Base-by-base conservation (phyloP, 2,329 filamentous ascomycete species). In the Aaosphaeria arxii region DNA sequence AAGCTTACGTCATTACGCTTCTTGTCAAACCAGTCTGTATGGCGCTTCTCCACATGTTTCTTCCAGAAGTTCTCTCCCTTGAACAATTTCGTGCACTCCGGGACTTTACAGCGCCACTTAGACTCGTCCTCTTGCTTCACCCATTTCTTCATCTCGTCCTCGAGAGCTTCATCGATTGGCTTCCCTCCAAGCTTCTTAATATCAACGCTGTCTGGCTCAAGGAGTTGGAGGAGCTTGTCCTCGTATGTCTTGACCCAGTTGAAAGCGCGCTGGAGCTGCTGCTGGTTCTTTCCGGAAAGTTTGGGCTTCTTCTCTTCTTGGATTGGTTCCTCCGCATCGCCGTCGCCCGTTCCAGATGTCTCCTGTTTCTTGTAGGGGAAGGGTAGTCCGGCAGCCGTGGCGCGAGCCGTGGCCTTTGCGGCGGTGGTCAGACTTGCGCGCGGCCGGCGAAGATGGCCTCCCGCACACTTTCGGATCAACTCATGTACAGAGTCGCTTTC, bases 221-320 rank as follows among this genome's bases (percentile, higher is more conserved):
- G 79, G 42, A 97, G 88, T 68, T 96, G 91, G 66, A 89, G 77
- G 44, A 99, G 81, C 74, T 99, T 99, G 65, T 99, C 94, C 67
- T 99, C 94, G 62, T 96, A 99, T 0, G 94, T 97, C 76, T 88
- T 95, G 51, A 99, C 95, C 94, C 95, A 99, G 65, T 97, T 99
- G 75, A 91, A 97, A 0, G 94, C 94, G 48, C 91, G 87, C 63
- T 95, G 88, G 11, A 97, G 82, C 67, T 97, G 94, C 67, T 95
- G 90, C 62, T 96, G 91, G 4, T 85, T 84, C 74, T 95, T 96
- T 44, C 80, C 84, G 28, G 80, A 80, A 11, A 84, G 79, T 50
- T 82, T 85, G 47, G 83, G 81, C 53, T 86, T 85, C 61, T 89
- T 91, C 63, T 88, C 88, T 51, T 94, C 88, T 5, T 81, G 81